Evolutionary conservation across 129 eudicot genomes (phyloP), one percentile per base, ranked within the genome.

Genomic region (Escallonia rubra): DNA sequence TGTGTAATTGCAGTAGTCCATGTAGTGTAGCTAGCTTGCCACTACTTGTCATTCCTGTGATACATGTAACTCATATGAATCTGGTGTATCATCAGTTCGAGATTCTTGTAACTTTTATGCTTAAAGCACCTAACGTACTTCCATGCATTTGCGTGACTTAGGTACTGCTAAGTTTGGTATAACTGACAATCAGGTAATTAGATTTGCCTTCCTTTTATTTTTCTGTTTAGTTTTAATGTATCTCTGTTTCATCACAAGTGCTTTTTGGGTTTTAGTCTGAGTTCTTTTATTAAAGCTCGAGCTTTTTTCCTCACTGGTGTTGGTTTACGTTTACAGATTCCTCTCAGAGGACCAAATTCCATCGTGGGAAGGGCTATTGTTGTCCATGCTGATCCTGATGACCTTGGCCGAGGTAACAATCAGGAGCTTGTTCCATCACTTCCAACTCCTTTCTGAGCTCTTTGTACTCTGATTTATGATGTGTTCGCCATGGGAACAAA

Each of bases 361-460:
- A 74, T 85, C 9, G 66, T 85, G 55, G 90, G 90, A 68, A 81
- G 90, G 64, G 90, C 90, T 45, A 69, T 85, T 64, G 90, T 85
- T 61, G 86, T 85, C 60, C 90, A 85, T 72, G 84, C 69, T 53
- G 86, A 85, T 64, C 81, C 83, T 52, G 86, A 85, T 81, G 90
- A 81, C 68, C 81, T 85, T 51, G 86, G 90, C 62, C 74, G 72
- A 66, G 90, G 90, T 84, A 52, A n/a, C 59, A 10, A 5, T 41
- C 52, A 8, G 13, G 10, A 50, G 12, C 55, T 50, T 50, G 10
- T 11, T 50, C 3, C 55, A 50, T n/a, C 1, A 23, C 34, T 23
- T 23, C 0, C 34, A 23, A 23, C 34, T 23, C 34, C 34, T 23
- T 23, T 23, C 34, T 23, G 34, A 23, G 34, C 34, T 23, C 34